Evolutionary conservation across 2,329 filamentous ascomycete species (phyloP).

Genomic region (Ophiostoma perfectum): DNA sequence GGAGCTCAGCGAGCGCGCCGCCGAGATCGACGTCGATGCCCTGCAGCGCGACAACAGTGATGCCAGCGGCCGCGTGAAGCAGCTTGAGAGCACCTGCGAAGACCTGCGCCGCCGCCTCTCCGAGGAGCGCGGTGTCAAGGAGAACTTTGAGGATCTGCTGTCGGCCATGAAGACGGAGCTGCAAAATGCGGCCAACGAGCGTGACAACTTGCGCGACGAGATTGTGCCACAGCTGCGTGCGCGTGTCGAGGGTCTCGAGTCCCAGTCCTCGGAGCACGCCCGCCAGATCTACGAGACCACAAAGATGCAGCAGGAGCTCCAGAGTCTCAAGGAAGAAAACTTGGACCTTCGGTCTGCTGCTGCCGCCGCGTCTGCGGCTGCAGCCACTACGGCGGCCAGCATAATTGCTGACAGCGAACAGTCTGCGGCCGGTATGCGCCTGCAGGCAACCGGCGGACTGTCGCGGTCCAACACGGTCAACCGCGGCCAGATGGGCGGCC

Average conservation of each 20-base stretch:
- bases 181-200: conserved; percentile 75
- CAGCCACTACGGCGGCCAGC: conserved; percentile 19
- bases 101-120: conserved; percentile 74
- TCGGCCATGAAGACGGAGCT: conserved; percentile 78
- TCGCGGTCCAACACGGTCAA: conserved; percentile 53
- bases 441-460: conserved; percentile 23
- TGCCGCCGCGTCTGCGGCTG: conserved; percentile 25
- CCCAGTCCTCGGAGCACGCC: conserved; percentile 65
- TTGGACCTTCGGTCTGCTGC: conserved; percentile 13
- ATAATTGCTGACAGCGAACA: conserved; percentile 11
- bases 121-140: conserved; percentile 81
- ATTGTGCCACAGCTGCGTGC: conserved; percentile 73
- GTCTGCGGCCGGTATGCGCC: conserved; percentile 15
- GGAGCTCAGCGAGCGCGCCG: conserved; percentile 71
- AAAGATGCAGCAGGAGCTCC: conserved; percentile 81
- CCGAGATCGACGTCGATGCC: conserved; percentile 53
- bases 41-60: conserved; percentile 34
- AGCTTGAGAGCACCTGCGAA: conserved; percentile 75
- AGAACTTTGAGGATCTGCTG: conserved; percentile 89
- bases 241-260: conserved; percentile 71
- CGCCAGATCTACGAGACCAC: conserved; percentile 72
- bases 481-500: conserved; percentile 30
- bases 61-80: conserved; percentile 59
- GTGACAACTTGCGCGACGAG: conserved; percentile 86
- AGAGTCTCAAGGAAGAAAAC: conserved; percentile 51